Conservation (phyloP, 2,329 filamentous ascomycete genomes). For the Talaromyces sp. region DNA sequence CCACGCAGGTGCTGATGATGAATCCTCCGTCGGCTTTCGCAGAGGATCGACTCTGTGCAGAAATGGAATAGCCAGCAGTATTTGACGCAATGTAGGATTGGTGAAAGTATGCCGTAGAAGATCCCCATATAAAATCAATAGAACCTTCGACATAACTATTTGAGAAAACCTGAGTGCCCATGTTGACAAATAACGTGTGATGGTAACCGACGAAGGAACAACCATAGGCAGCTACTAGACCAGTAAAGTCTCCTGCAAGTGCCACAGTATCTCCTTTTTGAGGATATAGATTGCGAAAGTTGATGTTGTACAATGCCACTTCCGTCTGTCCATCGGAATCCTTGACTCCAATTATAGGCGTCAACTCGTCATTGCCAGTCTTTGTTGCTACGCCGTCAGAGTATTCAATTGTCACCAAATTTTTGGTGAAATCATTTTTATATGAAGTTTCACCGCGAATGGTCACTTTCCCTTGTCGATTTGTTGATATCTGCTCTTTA, state of each 20-base stretch:
- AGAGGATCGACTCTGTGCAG: slow-evolving; percentile 14
- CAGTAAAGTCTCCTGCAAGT: slow-evolving; percentile 35
- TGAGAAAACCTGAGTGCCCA: slow-evolving; percentile 30
- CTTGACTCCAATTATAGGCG: slow-evolving; percentile 50
- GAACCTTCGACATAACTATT: slow-evolving; percentile 34
- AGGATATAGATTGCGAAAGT: slow-evolving; percentile 35
- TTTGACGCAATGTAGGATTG: slow-evolving; percentile 40
- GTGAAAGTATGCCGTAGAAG: slow-evolving; percentile 39
- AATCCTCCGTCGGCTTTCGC: slow-evolving; percentile 7
- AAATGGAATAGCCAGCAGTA: slow-evolving; percentile 12
- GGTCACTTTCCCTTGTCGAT: slow-evolving; percentile 44
- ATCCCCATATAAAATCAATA: slow-evolving; percentile 23
- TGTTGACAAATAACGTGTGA: slow-evolving; percentile 33
- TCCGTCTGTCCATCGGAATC: slow-evolving; percentile 32
- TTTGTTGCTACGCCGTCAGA: slow-evolving; percentile 7
- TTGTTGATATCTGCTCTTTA: slow-evolving; percentile 46
- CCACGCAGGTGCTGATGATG: slow-evolving; percentile 8
- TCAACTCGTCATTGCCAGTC: slow-evolving; percentile 42
- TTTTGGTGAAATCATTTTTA: slow-evolving; percentile 41
- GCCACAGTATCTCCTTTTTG: slow-evolving; percentile 37
- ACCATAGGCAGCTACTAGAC: slow-evolving; percentile 35
- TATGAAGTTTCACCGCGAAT: slow-evolving; percentile 37
- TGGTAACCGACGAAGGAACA: slow-evolving; percentile 34
- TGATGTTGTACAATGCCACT: slow-evolving; percentile 34
- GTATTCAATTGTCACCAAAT: slow-evolving; percentile 42